Percentiles rank a stretch among this genome's conserved stretches.
These are phyloP conservation scores for Trichoderma harzianum DNA, from an alignment of 2,329 filamentous ascomycete genomes.

Conservation along the genomic window DNA sequence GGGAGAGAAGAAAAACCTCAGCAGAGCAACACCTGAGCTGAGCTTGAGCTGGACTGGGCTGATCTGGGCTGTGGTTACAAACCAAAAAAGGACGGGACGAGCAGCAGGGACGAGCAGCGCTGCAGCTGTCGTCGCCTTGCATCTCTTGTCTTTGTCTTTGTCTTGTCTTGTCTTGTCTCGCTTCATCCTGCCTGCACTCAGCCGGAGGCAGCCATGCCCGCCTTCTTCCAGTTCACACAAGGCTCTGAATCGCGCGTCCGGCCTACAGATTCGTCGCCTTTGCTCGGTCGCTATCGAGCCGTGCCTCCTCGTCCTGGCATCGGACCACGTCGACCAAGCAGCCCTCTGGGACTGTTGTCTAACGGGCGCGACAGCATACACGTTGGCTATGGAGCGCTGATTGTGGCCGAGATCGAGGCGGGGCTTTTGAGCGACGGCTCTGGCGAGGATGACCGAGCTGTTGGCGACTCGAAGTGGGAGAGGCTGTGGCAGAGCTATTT, in stretches of 20 bases:
- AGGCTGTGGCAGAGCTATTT: conserved; percentile 37
- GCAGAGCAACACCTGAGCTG: background rate
- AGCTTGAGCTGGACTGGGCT: background rate
- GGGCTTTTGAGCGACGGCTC: conserved; percentile 24
- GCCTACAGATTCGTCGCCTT: conserved; percentile 54
- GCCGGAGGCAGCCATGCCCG: conserved; percentile 46
- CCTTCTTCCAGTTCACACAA: conserved; percentile 66
- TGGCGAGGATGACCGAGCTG: conserved; percentile 28
- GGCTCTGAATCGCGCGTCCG: conserved; percentile 57
- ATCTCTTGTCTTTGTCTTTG: background rate
- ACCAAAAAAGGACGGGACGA: background rate
- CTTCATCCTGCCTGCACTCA: background rate
- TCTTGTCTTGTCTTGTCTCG: background rate
- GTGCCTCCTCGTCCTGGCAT: conserved; percentile 46
- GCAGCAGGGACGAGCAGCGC: background rate
- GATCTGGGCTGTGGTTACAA: background rate
- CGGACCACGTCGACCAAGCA: conserved; percentile 30
- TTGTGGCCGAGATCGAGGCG: conserved; percentile 42
- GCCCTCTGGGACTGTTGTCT: conserved; percentile 41
- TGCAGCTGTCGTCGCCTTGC: conserved; percentile 4
- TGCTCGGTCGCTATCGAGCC: conserved; percentile 63
- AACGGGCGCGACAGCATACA: conserved; percentile 51
- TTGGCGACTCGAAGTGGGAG: conserved; percentile 35
- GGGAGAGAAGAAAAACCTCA: background rate
- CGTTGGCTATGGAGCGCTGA: conserved; percentile 53